These are phyloP conservation scores for Gelatoporia subvermispora DNA, from an alignment of 768 basidiomycete species.

Conservation along the genomic window DNA sequence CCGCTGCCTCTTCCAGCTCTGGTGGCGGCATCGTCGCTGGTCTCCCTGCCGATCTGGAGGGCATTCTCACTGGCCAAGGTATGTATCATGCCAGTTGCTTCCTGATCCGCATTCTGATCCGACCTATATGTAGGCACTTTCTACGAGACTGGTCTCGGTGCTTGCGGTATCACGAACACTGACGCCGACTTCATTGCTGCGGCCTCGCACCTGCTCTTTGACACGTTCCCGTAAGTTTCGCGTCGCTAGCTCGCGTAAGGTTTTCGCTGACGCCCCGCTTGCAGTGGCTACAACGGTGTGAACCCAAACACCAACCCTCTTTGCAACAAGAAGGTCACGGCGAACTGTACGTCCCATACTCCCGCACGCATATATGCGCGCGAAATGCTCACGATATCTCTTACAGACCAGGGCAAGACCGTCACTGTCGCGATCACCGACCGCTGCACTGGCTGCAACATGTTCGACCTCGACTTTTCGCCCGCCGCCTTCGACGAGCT, in stretches of 20 bases:
- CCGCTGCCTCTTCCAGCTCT: conserved; percentile 10
- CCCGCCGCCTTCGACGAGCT: conserved; percentile 50
- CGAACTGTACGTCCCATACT: conserved; percentile 39
- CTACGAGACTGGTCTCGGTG: conserved; percentile 56
- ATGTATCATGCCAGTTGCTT: not conserved
- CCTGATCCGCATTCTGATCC: conserved; percentile 13
- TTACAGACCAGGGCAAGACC: conserved; percentile 45
- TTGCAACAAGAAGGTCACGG: conserved; percentile 45
- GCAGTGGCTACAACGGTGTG: conserved; percentile 47
- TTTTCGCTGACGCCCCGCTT: not conserved
- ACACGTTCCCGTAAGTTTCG: conserved; percentile 50
- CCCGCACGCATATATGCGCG: conserved; percentile 1
- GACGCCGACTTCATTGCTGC: conserved; percentile 53
- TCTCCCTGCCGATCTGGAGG: conserved; percentile 3
- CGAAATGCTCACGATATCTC: not conserved
- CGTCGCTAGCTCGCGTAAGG: not conserved
- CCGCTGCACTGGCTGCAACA: conserved; percentile 53
- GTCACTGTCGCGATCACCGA: conserved; percentile 52
- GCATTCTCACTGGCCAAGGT: conserved; percentile 21
- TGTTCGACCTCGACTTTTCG: conserved; percentile 58
- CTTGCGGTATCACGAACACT: conserved; percentile 56
- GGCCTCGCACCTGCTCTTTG: conserved; percentile 51
- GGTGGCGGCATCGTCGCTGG: conserved; percentile 2
- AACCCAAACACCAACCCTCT: conserved; percentile 78
- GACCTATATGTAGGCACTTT: conserved; percentile 39